Percentiles rank a stretch among this genome's conserved stretches.
Conservation (phyloP, 2,329 filamentous ascomycete species). For the Beauveria sp. region DNA sequence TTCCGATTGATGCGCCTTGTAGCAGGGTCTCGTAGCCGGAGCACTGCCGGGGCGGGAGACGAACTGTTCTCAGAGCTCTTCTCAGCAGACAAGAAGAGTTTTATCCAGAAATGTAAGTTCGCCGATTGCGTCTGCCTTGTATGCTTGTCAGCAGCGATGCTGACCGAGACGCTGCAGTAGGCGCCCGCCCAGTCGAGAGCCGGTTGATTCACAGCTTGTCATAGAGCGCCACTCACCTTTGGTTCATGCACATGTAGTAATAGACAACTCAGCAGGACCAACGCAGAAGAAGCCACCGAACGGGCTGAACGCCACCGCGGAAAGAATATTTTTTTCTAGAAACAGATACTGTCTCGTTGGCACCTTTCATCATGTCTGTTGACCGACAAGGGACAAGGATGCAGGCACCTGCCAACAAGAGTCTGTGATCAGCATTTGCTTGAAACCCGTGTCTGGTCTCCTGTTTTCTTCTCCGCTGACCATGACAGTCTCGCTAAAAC, state of each 20-base stretch:
- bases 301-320: neutral
- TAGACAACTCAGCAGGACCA: constrained; percentile 5
- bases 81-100: neutral
- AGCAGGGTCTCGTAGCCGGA: neutral
- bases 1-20: neutral
- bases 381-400: neutral
- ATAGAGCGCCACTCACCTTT: constrained; percentile 3
- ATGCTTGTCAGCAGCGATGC: neutral
- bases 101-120: neutral
- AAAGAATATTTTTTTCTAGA: neutral
- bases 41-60: neutral
- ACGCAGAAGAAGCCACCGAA: neutral
- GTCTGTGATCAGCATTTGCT: neutral
- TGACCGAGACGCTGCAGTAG: neutral
- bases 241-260: constrained; percentile 10
- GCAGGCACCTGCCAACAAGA: neutral
- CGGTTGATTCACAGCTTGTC: neutral
- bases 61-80: neutral
- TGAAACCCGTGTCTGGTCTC: neutral
- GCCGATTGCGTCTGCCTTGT: neutral
- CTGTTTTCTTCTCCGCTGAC: constrained; percentile 1
- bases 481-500: neutral
- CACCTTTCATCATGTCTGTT: neutral
- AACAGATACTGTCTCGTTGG: neutral
- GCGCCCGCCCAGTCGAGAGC: neutral